Percentiles rank a stretch among this genome's conserved stretches.
phyloP scores from a whole-genome alignment of 2,329 filamentous ascomycete species.

The Magnaporthiopsis rhizophila region DNA sequence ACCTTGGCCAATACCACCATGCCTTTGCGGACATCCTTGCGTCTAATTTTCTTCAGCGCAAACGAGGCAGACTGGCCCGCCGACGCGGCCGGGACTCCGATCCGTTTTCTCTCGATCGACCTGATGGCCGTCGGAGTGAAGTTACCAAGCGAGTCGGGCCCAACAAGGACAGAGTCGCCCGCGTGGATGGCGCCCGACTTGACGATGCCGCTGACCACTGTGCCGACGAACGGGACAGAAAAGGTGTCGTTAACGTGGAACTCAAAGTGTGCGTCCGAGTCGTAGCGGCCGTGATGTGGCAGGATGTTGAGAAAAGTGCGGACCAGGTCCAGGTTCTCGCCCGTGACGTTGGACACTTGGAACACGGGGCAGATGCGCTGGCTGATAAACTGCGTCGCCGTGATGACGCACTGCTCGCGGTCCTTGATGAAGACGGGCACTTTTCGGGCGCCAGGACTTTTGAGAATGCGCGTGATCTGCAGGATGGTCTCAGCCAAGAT shows the following conservation, averaged over 20 bases:
- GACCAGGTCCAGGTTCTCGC: slow-evolving; percentile 81
- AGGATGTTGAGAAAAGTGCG: slow-evolving; percentile 91
- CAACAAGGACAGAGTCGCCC: slow-evolving; percentile 82
- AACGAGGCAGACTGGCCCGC: slow-evolving; percentile 92
- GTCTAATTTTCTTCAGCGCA: slow-evolving; percentile 75
- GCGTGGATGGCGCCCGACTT: slow-evolving; percentile 81
- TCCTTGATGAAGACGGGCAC: slow-evolving; percentile 94
- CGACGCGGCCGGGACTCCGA: slow-evolving; percentile 76
- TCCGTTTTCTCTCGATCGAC: slow-evolving; percentile 90
- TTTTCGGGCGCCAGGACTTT: slow-evolving; percentile 87
- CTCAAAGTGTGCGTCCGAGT: slow-evolving; percentile 80
- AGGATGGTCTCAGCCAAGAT: slow-evolving; percentile 90
- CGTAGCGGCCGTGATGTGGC: slow-evolving; percentile 89
- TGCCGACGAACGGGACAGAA: slow-evolving; percentile 94
- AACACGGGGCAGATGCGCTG: slow-evolving; percentile 95
- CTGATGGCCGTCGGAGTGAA: slow-evolving; percentile 82
- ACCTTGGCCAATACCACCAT: slow-evolving; percentile 91
- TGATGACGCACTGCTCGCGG: slow-evolving; percentile 86
- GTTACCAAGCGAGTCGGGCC: slow-evolving; percentile 82
- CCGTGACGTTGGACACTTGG: slow-evolving; percentile 96
- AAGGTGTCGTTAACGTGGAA: slow-evolving; percentile 97
- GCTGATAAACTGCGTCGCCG: slow-evolving; percentile 90
- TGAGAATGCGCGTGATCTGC: slow-evolving; percentile 86
- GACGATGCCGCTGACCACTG: slow-evolving; percentile 89
- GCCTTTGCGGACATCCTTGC: slow-evolving; percentile 92